Evolutionary conservation across 352 stramenopile genomes (phyloP).

Genomic region (Phytophthora citrophthora): DNA sequence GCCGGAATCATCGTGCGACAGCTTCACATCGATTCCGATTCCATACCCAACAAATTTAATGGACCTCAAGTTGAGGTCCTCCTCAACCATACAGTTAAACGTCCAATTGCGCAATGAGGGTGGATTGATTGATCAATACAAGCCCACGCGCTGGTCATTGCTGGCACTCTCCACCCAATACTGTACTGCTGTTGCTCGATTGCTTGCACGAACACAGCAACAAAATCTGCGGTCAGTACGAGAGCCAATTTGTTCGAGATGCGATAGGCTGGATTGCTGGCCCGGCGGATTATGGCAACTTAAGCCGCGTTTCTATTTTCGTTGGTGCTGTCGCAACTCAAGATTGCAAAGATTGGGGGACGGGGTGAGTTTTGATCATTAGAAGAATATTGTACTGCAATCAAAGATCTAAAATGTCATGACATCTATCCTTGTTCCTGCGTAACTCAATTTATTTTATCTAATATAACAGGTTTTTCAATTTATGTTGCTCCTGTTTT

Average conservation of each 20-base stretch:
- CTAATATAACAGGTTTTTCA: not conserved
- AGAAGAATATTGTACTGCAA: too few species aligned
- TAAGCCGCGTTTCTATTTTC: conserved; percentile 25
- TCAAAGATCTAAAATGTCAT: not conserved
- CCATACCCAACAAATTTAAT: conserved; percentile 16
- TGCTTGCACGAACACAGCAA: not conserved
- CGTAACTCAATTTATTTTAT: not conserved
- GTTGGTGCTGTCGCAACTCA: conserved; percentile 1
- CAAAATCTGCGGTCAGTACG: conserved; percentile 4
- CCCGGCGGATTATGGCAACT: conserved; percentile 12
- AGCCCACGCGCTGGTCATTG: conserved; percentile 7
- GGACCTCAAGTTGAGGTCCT: not conserved
- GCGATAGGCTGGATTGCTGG: not conserved
- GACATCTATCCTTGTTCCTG: not conserved
- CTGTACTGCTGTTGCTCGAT: conserved; percentile 2
- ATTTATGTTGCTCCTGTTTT: conserved; percentile 1
- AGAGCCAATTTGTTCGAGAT: conserved; percentile 12
- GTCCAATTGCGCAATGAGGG: conserved; percentile 24
- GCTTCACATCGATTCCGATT: conserved; percentile 2
- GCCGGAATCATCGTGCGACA: conserved; percentile 17
- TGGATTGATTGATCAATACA: not conserved
- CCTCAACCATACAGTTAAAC: not conserved
- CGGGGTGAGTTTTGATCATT: not conserved
- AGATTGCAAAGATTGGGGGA: not conserved
- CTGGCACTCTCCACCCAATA: conserved; percentile 11